Evolutionary conservation across 257 asterid species (phyloP), one percentile per base, ranked within the genome.

Genomic region (Plantago ovata): DNA sequence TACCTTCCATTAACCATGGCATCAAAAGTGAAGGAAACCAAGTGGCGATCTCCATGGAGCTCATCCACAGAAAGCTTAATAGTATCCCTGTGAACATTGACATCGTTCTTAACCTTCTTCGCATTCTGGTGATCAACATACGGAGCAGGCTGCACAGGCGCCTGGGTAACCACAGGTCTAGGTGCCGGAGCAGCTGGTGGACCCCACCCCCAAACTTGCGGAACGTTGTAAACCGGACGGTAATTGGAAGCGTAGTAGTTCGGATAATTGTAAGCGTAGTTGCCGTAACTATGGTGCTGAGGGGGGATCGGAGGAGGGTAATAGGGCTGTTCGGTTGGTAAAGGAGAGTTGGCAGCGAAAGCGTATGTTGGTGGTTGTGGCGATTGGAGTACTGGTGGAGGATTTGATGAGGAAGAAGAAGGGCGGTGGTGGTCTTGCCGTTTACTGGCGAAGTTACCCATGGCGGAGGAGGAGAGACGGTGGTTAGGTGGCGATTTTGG

Each of bases 1-100:
- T 6, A 91, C 98, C 96, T 87, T 63, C 98, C 98, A 72, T 85
- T 88, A 28, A 87, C 86, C 73, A 85, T 38, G 50, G 98, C 98
- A 80, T 91, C 98, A 47, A 91, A 91, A 18, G 82, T 79, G 71
- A 91, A 91, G 56, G 85, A 68, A 61, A 91, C 83, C 85, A 91
- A 66, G 69, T 78, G 86, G 53, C 69, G 76, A 74, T 85, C 91
- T 13, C 56, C 77, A 68, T 71, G 47, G 58, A 21, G 53, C 65
- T 69, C 87, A 60, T 91, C 96, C 57, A 78, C 57, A 42, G 79
- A 82, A 61, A 91, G 69, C 80, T 40, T 76, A 36, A 91, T 76
- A 1, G 94, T 87, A 55, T 85, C 96, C 61, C 83, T 87, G 49
- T 89, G 95, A 64, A 91, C 81, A 72, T 91, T 91, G 43, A 91